These are phyloP conservation scores for Vitis rupestris DNA, from an alignment of 164 flowering plant genomes.

Conservation along the genomic window DNA sequence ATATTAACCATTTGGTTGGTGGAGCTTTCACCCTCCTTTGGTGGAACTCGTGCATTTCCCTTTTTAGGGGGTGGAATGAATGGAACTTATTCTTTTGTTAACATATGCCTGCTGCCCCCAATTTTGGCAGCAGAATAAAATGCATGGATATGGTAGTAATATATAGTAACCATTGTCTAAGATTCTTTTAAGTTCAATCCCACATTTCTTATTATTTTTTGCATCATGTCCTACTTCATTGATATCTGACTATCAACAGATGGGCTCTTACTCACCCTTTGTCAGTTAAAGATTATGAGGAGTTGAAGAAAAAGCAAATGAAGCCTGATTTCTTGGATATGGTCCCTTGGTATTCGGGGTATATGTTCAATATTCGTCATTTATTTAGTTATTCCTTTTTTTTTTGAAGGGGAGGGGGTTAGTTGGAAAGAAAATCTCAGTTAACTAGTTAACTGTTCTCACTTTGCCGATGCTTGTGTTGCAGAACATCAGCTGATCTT, in stretches of 20 bases:
- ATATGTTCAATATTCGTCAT: slow-evolving; percentile 16
- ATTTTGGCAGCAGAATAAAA: neutral
- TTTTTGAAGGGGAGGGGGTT: neutral
- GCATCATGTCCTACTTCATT: slow-evolving; percentile 6
- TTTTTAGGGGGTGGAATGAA: neutral
- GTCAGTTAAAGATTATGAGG: slow-evolving; percentile 69
- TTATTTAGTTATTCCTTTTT: neutral
- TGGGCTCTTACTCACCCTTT: slow-evolving; percentile 97
- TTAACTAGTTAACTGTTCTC: neutral
- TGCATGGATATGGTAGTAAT: neutral
- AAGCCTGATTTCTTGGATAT: slow-evolving; percentile 95
- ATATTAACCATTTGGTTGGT: neutral
- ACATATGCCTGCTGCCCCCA: neutral
- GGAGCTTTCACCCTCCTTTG: neutral
- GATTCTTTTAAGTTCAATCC: neutral
- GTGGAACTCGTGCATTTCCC: neutral
- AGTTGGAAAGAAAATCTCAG: neutral
- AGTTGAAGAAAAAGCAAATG: slow-evolving; percentile 76
- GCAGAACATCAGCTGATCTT: slow-evolving; percentile 98
- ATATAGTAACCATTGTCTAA: neutral
- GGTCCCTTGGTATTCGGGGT: slow-evolving; percentile 99
- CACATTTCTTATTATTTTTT: neutral
- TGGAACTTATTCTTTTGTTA: neutral
- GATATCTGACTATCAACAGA: slow-evolving; percentile 38
- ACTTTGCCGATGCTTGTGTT: slow-evolving; percentile 21